Evolutionary conservation across 345 rosid species (phyloP).

Genomic region (Linum usitatissimum): DNA sequence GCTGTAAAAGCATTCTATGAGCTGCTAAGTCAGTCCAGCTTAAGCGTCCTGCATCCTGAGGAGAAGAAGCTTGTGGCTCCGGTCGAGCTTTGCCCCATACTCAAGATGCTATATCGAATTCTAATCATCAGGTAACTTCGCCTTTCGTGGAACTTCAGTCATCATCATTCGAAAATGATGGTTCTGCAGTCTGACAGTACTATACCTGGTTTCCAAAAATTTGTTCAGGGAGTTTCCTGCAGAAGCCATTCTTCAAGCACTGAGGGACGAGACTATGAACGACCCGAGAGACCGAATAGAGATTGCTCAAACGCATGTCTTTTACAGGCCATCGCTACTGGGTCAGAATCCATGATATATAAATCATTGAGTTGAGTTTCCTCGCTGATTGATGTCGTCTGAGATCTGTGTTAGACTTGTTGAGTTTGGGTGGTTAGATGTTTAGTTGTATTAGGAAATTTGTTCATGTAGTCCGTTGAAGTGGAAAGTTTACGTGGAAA

Average conservation of each 20-base stretch:
- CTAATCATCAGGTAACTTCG: background rate
- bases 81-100: slow-evolving; percentile 13
- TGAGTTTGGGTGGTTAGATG: too few species aligned
- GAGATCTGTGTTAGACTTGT: too few species aligned
- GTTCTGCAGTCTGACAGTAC: background rate
- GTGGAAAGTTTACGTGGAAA: too few species aligned
- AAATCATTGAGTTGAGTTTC: too few species aligned
- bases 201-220: slow-evolving; percentile 3
- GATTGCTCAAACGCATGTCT: slow-evolving; percentile 19
- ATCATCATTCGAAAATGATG: background rate
- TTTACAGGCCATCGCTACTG: slow-evolving; percentile 18
- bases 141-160: background rate
- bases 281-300: slow-evolving; percentile 25
- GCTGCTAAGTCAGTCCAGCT: slow-evolving; percentile 64
- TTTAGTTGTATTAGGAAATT: too few species aligned
- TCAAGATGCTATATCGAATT: slow-evolving; percentile 18
- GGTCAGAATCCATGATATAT: slow-evolving; percentile 21
- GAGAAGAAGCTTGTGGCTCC: slow-evolving; percentile 81
- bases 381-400: too few species aligned
- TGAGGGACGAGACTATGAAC: slow-evolving; percentile 25
- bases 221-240: slow-evolving; percentile 18
- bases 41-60: slow-evolving; percentile 59
- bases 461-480: too few species aligned
- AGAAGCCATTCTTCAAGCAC: slow-evolving; percentile 21
- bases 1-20: slow-evolving; percentile 90